These are phyloP conservation scores for Extremus antarcticus DNA, from an alignment of 495 filamentous ascomycete species.

Conservation along the genomic window DNA sequence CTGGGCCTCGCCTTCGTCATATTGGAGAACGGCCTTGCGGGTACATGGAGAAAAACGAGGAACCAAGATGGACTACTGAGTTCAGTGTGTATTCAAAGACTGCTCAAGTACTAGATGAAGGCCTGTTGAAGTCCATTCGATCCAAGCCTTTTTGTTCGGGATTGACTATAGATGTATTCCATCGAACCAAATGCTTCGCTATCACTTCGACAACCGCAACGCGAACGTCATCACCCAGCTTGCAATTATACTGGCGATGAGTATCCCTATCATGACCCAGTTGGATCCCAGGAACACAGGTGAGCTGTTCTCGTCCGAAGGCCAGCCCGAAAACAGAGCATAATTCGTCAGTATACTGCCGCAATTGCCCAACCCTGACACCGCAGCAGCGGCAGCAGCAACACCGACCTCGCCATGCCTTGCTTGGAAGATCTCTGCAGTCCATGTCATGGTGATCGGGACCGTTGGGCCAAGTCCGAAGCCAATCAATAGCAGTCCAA, in stretches of 20 bases:
- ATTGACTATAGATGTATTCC: too few relatives aligned
- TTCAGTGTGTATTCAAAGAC: too few relatives aligned
- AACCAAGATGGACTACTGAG: too few relatives aligned
- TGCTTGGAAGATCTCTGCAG: constrained; percentile 77
- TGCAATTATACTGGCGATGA: constrained; percentile 58
- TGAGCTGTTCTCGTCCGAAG: constrained; percentile 56
- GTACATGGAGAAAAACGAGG: too few relatives aligned
- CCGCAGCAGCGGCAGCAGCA: constrained; percentile 74
- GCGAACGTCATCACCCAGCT: constrained; percentile 5
- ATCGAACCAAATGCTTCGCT: background rate
- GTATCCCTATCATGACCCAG: constrained; percentile 75
- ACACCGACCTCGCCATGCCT: constrained; percentile 87
- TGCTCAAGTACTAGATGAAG: too few relatives aligned
- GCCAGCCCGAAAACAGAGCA: constrained; percentile 79
- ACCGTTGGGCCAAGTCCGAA: constrained; percentile 89
- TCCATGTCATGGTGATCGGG: constrained; percentile 89
- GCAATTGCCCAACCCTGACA: constrained; percentile 76
- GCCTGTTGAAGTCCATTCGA: too few relatives aligned
- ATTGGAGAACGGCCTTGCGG: too few relatives aligned
- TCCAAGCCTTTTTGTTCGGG: too few relatives aligned
- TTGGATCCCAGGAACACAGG: constrained; percentile 75
- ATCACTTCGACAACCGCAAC: background rate
- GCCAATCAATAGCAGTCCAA: constrained; percentile 77
- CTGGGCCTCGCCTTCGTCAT: too few relatives aligned
- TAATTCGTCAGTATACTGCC: constrained; percentile 82